Conservation (phyloP, 139 green algal species). For the Tetraselmis striata region DNA sequence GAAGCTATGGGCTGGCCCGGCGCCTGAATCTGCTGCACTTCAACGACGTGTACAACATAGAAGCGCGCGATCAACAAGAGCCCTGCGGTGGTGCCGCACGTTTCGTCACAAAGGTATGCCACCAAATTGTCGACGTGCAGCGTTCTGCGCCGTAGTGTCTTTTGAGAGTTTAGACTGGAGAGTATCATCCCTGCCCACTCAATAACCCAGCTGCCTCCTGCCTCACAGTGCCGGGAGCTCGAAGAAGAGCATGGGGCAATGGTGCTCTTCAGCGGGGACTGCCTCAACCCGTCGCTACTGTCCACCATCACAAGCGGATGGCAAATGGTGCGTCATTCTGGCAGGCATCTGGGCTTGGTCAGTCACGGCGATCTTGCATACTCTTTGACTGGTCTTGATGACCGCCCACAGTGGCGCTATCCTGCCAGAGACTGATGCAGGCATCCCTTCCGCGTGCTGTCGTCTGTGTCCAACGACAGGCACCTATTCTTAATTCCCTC, state of each 20-base stretch:
- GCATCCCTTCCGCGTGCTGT: too few relatives aligned
- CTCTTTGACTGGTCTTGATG: too few relatives aligned
- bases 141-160: too few relatives aligned
- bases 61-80: slow-evolving; percentile 31
- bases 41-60: slow-evolving; percentile 72
- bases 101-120: slow-evolving; percentile 20
- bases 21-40: slow-evolving; percentile 48
- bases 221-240: neutral
- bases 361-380: too few relatives aligned
- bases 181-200: neutral
- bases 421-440: too few relatives aligned
- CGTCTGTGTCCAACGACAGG: neutral
- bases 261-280: slow-evolving; percentile 73
- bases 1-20: too few relatives aligned
- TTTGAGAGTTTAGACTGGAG: too few relatives aligned
- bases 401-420: too few relatives aligned
- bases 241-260: slow-evolving; percentile 23
- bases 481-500: slow-evolving; percentile 59
- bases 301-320: slow-evolving; percentile 60
- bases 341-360: too few relatives aligned
- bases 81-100: slow-evolving; percentile 56
- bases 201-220: neutral
- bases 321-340: slow-evolving; percentile 53
- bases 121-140: too few relatives aligned
- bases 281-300: slow-evolving; percentile 63